Evolutionary conservation across 495 filamentous ascomycete species (phyloP), one percentile per base, ranked within the genome.

Genomic region (Penicillium salamii): DNA sequence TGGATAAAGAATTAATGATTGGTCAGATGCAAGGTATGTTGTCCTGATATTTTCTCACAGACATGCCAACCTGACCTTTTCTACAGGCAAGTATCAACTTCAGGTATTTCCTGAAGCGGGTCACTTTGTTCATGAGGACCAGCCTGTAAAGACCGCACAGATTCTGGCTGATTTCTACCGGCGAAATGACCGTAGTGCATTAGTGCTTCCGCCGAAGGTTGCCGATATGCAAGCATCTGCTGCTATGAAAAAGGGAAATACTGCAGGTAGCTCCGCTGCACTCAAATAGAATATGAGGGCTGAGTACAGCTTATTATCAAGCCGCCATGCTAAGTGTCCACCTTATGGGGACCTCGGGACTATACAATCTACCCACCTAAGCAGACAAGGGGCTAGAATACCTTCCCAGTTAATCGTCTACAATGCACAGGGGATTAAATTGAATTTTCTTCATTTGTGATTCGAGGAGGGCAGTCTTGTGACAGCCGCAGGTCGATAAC

Each of bases 71-170:
- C 46, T 48, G 13, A 43, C 45, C 14, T 3, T 9, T 3, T 24
- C 41, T 47, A 49, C 55, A 89, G 91, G 91, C 0, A 97, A 97
- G 75, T 99, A 97, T 63, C 91, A 96, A 47, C 75, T 99, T 14
- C 86, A 95, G 44, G 91, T 99, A 14, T 85, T 97, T 51, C 95
- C 95, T 0, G 89, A 96, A 67, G 91, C 91, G 5, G 93, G 93
- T 0, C 93, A 97, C 66, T 98, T 97, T 57, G 80, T 99, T 40
- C 95, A 97, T 51, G 93, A 99, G 67, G 93, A 99, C 66, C 78
- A 90, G 46, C 90, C 95, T 1, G 84, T 86, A 52, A 95, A 90
- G 73, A 91, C 86, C 21, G 93, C 95, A 5, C 79, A 81, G 55
- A 78, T 84, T 20, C 67, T 97, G 43, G 90, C 86, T 2, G 95